These are phyloP conservation scores for Hysterium pulicare DNA, from an alignment of 2,329 filamentous ascomycete species.

Conservation along the genomic window DNA sequence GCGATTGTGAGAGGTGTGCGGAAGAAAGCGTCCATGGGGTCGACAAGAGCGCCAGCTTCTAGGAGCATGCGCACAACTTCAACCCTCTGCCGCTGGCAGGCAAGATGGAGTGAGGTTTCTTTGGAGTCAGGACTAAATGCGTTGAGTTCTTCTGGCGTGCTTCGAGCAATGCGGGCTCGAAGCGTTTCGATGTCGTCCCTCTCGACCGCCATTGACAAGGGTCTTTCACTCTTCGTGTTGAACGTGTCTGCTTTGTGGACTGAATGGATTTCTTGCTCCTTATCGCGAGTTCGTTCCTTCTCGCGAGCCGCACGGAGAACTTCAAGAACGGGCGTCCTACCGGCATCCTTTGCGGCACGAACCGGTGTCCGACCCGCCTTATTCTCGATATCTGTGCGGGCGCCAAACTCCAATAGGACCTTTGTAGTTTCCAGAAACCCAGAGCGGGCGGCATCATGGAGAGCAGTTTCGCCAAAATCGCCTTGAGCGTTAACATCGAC, in stretches of 20 bases:
- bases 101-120: slow-evolving; percentile 4
- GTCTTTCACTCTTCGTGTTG: background rate
- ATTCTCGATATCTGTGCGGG: slow-evolving; percentile 4
- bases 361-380: slow-evolving; percentile 2
- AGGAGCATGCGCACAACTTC: slow-evolving; percentile 8
- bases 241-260: slow-evolving; percentile 7
- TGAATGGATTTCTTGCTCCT: background rate
- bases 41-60: slow-evolving; percentile 4
- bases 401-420: slow-evolving; percentile 7
- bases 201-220: slow-evolving; percentile 1
- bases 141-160: slow-evolving; percentile 2
- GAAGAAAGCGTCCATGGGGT: slow-evolving; percentile 3
- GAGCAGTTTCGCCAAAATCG: slow-evolving; percentile 4
- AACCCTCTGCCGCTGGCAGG: background rate
- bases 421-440: slow-evolving; percentile 2
- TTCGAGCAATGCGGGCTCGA: background rate
- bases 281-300: slow-evolving; percentile 4
- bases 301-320: slow-evolving; percentile 4
- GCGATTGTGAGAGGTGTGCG: slow-evolving; percentile 4
- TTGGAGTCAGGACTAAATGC: slow-evolving; percentile 2
- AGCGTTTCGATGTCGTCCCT: background rate
- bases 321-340: slow-evolving; percentile 1
- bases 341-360: slow-evolving; percentile 3
- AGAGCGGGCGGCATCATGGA: slow-evolving; percentile 4
- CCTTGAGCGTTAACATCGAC: slow-evolving; percentile 5